Conservation (phyloP, 139 green algal genomes). For the Gonium pectorale region DNA sequence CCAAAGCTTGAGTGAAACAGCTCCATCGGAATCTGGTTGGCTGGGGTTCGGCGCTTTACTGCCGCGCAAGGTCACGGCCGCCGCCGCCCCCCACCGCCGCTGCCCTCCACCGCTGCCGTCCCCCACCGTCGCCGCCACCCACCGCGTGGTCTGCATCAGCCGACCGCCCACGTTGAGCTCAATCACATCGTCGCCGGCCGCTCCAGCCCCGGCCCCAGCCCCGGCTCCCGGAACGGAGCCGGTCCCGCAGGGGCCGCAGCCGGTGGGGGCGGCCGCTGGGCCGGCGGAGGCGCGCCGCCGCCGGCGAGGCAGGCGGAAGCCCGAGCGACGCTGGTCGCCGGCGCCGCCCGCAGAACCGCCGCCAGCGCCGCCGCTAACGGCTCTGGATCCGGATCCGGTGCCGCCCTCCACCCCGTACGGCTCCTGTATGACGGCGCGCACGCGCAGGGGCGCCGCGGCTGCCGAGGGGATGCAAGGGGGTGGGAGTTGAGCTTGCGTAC, state of each 20-base stretch:
- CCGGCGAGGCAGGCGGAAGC: conserved; percentile 17
- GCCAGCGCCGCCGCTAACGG: not conserved
- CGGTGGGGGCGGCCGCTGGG: not conserved
- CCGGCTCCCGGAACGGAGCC: not conserved
- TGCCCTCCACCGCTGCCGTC: not conserved
- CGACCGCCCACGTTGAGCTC: conserved; percentile 47
- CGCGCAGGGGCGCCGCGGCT: not conserved
- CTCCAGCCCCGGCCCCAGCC: not conserved
- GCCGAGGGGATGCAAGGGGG: not conserved
- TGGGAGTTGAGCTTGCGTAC: not conserved
- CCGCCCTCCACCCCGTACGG: not conserved
- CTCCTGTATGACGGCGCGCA: conserved; percentile 4
- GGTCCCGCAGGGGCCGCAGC: not conserved
- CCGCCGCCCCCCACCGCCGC: too few relatives aligned
- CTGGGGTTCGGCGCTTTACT: too few relatives aligned
- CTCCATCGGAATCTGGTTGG: too few relatives aligned
- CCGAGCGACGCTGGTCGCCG: not conserved
- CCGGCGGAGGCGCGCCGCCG: too few relatives aligned
- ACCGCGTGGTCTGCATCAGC: conserved; percentile 36
- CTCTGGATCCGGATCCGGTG: too few relatives aligned
- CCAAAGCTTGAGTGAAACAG: too few relatives aligned
- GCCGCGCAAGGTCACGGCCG: too few relatives aligned
- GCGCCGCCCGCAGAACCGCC: not conserved
- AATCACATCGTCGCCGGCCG: conserved; percentile 44
- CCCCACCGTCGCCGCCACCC: not conserved